Conservation (phyloP, 371 early-diverging fungal genomes). For the Mucor indicus region DNA sequence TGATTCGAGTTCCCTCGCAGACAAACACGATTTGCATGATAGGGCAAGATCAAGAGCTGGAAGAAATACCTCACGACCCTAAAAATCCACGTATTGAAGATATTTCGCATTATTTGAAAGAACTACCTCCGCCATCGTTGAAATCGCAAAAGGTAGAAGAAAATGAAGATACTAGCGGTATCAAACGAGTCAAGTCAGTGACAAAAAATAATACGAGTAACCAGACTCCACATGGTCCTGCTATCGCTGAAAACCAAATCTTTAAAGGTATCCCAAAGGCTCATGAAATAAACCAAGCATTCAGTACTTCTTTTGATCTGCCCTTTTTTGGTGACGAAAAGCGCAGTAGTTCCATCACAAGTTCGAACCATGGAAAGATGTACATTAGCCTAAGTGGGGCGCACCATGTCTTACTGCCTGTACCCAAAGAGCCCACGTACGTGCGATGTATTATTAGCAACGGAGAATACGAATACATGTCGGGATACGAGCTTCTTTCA, state of each 20-base stretch:
- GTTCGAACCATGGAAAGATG: constrained; percentile 21
- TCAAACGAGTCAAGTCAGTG: too few species aligned
- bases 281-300: constrained; percentile 22
- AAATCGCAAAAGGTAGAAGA: too few species aligned
- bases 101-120: constrained; percentile 24
- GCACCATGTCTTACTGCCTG: constrained; percentile 24
- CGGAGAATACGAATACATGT: constrained; percentile 38
- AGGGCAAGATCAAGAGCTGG: background rate
- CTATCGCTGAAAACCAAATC: too few species aligned
- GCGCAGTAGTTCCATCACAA: background rate
- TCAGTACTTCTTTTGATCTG: background rate
- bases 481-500: constrained; percentile 29
- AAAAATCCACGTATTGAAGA: constrained; percentile 22
- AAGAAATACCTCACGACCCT: constrained; percentile 6
- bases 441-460: constrained; percentile 38
- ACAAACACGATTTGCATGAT: constrained; percentile 5
- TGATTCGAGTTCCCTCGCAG: constrained; percentile 7
- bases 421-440: constrained; percentile 36
- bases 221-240: too few species aligned
- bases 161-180: background rate
- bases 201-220: too few species aligned
- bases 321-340: background rate
- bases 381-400: constrained; percentile 34
- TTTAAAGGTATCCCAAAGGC: constrained; percentile 23
- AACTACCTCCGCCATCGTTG: constrained; percentile 6